These are phyloP conservation scores for Fusarium torulosum DNA, from an alignment of 2,329 filamentous ascomycete species.

Conservation along the genomic window DNA sequence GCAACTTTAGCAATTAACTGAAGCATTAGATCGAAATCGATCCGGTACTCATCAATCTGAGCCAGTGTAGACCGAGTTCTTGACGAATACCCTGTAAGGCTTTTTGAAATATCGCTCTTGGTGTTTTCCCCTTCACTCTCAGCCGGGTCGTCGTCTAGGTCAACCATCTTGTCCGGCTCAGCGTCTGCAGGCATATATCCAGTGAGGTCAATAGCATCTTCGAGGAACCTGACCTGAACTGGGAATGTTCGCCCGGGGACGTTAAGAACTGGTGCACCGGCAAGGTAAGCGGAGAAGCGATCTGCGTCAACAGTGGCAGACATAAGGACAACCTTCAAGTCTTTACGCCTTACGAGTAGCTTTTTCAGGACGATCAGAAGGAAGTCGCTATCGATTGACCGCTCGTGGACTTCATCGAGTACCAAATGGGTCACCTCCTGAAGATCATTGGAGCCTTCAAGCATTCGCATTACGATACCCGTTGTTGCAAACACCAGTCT, in stretches of 20 bases:
- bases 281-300: slow-evolving; percentile 89
- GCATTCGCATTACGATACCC: slow-evolving; percentile 97
- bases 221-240: slow-evolving; percentile 86
- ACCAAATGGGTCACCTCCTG: slow-evolving; percentile 92
- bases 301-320: slow-evolving; percentile 96
- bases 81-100: slow-evolving; percentile 78
- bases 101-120: slow-evolving; percentile 71
- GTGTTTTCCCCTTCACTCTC: slow-evolving; percentile 65
- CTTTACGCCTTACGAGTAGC: slow-evolving; percentile 79
- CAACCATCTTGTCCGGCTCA: slow-evolving; percentile 65
- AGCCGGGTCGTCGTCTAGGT: slow-evolving; percentile 71
- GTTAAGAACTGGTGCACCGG: slow-evolving; percentile 85
- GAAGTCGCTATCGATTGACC: slow-evolving; percentile 97
- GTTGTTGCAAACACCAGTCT: slow-evolving; percentile 90
- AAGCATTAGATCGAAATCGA: slow-evolving; percentile 89
- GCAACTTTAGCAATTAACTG: slow-evolving; percentile 83
- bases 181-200: slow-evolving; percentile 71
- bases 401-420: slow-evolving; percentile 97
- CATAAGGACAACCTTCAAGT: slow-evolving; percentile 95
- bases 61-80: slow-evolving; percentile 80
- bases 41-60: slow-evolving; percentile 88
- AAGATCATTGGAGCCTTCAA: slow-evolving; percentile 88
- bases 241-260: slow-evolving; percentile 96
- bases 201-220: slow-evolving; percentile 92
- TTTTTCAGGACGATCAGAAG: slow-evolving; percentile 91